Evolutionary conservation across 257 asterid genomes (phyloP).

Genomic region (Solanum rostratum): DNA sequence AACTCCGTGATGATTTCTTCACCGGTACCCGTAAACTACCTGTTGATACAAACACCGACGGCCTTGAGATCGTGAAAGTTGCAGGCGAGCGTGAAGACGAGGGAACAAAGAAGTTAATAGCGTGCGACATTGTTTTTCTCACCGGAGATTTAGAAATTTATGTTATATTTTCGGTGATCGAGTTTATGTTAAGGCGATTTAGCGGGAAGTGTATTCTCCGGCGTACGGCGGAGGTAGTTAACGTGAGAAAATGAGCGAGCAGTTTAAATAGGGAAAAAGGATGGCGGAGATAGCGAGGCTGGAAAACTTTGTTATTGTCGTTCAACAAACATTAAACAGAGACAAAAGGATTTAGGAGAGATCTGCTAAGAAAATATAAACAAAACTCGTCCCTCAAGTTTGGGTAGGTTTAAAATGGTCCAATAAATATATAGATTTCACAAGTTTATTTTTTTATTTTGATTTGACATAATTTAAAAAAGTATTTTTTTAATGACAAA

Average conservation of each 20-base stretch:
- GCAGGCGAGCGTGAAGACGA: constrained; percentile 10
- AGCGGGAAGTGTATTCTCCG: neutral
- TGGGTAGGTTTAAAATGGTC: neutral
- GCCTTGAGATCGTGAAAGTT: constrained; percentile 5
- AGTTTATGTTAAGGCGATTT: neutral
- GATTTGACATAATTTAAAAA: too few species aligned
- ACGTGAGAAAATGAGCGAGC: neutral
- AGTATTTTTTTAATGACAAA: too few species aligned
- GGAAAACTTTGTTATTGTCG: constrained; percentile 5
- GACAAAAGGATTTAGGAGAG: neutral
- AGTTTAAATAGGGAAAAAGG: neutral
- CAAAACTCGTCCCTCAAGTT: neutral
- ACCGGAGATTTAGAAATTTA: neutral
- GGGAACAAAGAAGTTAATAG: constrained; percentile 20
- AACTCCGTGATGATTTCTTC: neutral
- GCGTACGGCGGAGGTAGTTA: neutral
- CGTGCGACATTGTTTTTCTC: constrained; percentile 15
- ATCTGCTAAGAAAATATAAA: neutral
- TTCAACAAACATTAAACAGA: neutral
- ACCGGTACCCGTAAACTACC: constrained; percentile 7
- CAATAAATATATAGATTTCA: too few species aligned
- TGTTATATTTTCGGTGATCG: neutral
- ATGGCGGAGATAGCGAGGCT: constrained; percentile 24
- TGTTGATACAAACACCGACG: constrained; percentile 6
- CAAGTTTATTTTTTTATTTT: too few species aligned